Base-by-base conservation (phyloP, 148 eudicot genomes). In the Rhododendron williamsianum region DNA sequence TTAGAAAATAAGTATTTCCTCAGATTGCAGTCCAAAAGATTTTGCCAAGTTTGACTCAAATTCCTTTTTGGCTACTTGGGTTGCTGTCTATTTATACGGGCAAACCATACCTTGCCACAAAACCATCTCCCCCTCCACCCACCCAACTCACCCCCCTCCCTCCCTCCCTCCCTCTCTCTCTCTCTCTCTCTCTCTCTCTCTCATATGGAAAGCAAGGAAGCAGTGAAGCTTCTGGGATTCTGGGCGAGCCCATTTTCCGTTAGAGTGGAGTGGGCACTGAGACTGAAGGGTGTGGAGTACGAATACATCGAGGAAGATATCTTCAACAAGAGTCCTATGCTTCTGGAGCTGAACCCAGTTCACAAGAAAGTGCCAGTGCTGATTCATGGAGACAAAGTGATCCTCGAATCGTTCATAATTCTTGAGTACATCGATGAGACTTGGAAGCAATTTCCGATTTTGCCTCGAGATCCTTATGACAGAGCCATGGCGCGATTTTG, bases 161-260 rank as follows among this genome's bases (percentile, higher is more conserved):
- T 27, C 30, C 30, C 30, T n/a, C n/a, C n/a, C n/a, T n/a, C n/a
- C n/a, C n/a, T n/a, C n/a, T n/a, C n/a, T n/a, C n/a, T n/a, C n/a
- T n/a, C 30, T 52, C 58, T 15, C 60, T 16, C 21, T 54, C 60
- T 16, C 60, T 54, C 60, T 2, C 7, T 2, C 41, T 4, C 41
- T 2, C 41, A 5, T 6, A 41, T 82, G 35, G 35, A 33, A 27
- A 82, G 58, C 84, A 36, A 82, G 33, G 84, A 52, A 6, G 76
- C 11, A 25, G 81, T 84, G 60, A 84, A 84, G 78, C 46, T 87
- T 43, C 63, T 84, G 60, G 89, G 89, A 6, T 72, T 80, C 9
- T 87, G 89, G 87, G 77, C 81, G 2, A 87, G 89, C 72, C 85
- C 87, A 3, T 87, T 74, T 81, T 78, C 41, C 10, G 21, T 8